These are phyloP conservation scores for Mikania micrantha DNA, from an alignment of 129 eudicot genomes.

Conservation along the genomic window DNA sequence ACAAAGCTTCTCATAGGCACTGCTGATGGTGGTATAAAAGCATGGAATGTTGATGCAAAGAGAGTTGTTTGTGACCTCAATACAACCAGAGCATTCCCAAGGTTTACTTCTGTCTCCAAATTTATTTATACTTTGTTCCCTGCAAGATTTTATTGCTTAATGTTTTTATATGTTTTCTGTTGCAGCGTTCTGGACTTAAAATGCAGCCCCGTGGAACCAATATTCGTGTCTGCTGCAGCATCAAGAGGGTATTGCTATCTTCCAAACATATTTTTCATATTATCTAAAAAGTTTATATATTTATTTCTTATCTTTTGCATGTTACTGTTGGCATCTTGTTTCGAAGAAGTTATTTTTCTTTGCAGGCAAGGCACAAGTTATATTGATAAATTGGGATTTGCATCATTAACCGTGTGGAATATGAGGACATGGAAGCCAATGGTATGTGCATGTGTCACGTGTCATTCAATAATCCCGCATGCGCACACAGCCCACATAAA, in stretches of 20 bases:
- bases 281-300: background rate
- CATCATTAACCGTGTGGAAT: slow-evolving; percentile 97
- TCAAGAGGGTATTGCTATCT: slow-evolving; percentile 60
- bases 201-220: slow-evolving; percentile 98
- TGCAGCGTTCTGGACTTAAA: slow-evolving; percentile 86
- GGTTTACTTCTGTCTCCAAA: slow-evolving; percentile 30
- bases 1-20: slow-evolving; percentile 98
- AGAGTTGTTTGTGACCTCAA: slow-evolving; percentile 94
- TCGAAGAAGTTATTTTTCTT: background rate
- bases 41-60: slow-evolving; percentile 98
- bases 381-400: slow-evolving; percentile 63
- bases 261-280: background rate
- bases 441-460: slow-evolving; percentile 42
- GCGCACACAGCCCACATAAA: background rate
- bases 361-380: slow-evolving; percentile 61
- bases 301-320: background rate
- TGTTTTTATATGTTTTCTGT: slow-evolving; percentile 4
- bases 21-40: slow-evolving; percentile 98
- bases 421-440: slow-evolving; percentile 98
- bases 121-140: background rate
- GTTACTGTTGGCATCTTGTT: background rate
- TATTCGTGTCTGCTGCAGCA: slow-evolving; percentile 97
- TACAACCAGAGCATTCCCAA: slow-evolving; percentile 65
- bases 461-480: background rate
- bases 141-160: slow-evolving; percentile 14